These are phyloP conservation scores for Debaryomycetaceae sp. DNA, from an alignment of 1,139 yeast genomes.

Conservation along the genomic window DNA sequence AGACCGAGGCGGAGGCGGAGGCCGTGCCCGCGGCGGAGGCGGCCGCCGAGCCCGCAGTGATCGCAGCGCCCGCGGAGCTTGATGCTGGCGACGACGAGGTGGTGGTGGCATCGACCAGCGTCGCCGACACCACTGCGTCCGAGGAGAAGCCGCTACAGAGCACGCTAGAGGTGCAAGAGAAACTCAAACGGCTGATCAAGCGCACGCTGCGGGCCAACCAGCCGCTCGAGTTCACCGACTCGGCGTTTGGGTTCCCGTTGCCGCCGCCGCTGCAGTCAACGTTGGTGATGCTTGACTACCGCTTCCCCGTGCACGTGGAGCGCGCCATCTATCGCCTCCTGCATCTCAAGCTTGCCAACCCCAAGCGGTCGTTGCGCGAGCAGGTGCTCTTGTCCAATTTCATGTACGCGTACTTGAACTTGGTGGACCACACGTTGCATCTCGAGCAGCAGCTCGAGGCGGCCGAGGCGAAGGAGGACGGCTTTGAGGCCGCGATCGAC, in stretches of 20 bases:
- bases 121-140: neutral
- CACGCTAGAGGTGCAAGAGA: constrained; percentile 43
- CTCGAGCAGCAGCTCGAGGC: constrained; percentile 55
- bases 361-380: constrained; percentile 83
- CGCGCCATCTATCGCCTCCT: constrained; percentile 90
- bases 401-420: constrained; percentile 93
- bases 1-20: too few species aligned
- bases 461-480: too few species aligned
- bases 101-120: constrained; percentile 6
- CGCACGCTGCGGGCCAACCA: constrained; percentile 53
- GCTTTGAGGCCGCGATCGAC: constrained; percentile 1
- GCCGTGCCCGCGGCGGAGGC: too few species aligned
- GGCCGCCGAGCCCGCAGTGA: too few species aligned
- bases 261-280: constrained; percentile 78
- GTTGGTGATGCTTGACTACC: constrained; percentile 70
- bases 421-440: constrained; percentile 85
- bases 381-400: constrained; percentile 91
- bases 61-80: too few species aligned
- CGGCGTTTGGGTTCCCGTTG: constrained; percentile 81
- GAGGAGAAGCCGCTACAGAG: constrained; percentile 23
- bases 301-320: constrained; percentile 93
- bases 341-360: constrained; percentile 89
- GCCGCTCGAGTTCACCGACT: constrained; percentile 72
- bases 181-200: constrained; percentile 40
- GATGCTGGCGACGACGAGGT: too few species aligned